Base-by-base conservation (phyloP, 1,284 basidiomycete genomes). In the Ceratobasidium sp. region DNA sequence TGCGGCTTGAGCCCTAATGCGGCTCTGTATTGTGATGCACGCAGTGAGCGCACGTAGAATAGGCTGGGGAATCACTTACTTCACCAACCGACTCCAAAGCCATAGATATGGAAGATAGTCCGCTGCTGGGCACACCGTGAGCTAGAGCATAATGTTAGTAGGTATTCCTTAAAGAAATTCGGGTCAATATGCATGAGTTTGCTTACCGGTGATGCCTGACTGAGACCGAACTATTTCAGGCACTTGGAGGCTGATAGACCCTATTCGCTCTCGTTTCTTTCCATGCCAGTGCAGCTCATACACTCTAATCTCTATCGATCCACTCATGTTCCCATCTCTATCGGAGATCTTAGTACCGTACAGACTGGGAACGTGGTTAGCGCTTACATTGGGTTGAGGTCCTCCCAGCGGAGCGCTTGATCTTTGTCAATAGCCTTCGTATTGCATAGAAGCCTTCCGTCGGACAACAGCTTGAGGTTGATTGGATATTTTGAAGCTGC, bases 251-350 rank as follows among this genome's bases (percentile, higher is more conserved):
- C 10, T 12, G 54, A 56, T n/a, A 26, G 54, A 56, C n/a, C 54
- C 54, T 3, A 56, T 12, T 10, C 54, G 54, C 12, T 56, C 54
- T 26, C n/a, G 54, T 13, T 40, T 61, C 38, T 61, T 61, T 15
- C 57, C 57, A 38, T 13, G 13, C 57, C 57, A 61, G 23, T 61
- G 57, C 12, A 61, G 28, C 28, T 61, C 57, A 33, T 61, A 61
- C 28, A 61, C 57, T 15, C 57, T 13, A 20, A 61, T 40, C 38
- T 61, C 57, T 1, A 61, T 5, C 38, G 13, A 13, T 13, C 12
- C 38, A n/a, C 13, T 40, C 33, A 3, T 17, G 38, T 61, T 20
- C 7, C 10, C 57, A 40, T 61, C 57, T 13, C 57, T 61, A 56
- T 23, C n/a, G 3, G 6, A 10, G 54, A 26, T 9, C 10, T 56